Evolutionary conservation across 2,329 filamentous ascomycete genomes (phyloP).

Genomic region (Byssoonygena ceratinophila): DNA sequence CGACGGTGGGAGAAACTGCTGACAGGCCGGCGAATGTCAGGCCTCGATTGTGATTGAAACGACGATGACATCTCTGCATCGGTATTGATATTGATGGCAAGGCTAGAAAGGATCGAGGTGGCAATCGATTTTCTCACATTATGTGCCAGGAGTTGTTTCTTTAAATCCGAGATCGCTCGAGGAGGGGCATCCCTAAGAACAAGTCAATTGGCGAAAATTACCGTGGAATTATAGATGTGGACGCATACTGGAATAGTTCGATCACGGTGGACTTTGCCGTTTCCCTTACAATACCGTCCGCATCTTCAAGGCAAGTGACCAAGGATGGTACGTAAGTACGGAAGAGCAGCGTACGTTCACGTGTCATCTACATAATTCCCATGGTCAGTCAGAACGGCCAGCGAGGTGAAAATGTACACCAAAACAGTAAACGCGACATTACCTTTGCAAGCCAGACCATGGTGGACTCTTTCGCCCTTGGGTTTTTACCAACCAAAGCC

Average conservation of each 20-base stretch:
- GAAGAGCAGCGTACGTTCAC: slow-evolving; percentile 68
- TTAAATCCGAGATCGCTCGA: slow-evolving; percentile 76
- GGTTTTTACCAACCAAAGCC: slow-evolving; percentile 68
- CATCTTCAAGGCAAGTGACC: slow-evolving; percentile 80
- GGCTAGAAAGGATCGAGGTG: slow-evolving; percentile 64
- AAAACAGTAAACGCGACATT: slow-evolving; percentile 12
- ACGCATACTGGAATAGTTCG: slow-evolving; percentile 72
- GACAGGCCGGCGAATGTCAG: slow-evolving; percentile 19
- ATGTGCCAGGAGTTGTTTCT: slow-evolving; percentile 71
- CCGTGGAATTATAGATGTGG: slow-evolving; percentile 20
- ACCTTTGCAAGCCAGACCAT: slow-evolving; percentile 79
- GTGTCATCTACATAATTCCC: slow-evolving; percentile 58
- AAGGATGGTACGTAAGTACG: slow-evolving; percentile 70
- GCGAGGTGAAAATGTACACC: background rate
- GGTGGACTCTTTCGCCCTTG: slow-evolving; percentile 71
- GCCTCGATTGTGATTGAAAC: slow-evolving; percentile 17
- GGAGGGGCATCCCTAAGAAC: slow-evolving; percentile 58
- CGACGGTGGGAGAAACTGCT: slow-evolving; percentile 22
- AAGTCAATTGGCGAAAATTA: background rate
- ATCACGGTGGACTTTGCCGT: slow-evolving; percentile 73
- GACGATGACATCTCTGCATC: slow-evolving; percentile 22
- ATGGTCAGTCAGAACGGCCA: background rate
- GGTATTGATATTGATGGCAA: slow-evolving; percentile 44
- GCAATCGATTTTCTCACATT: slow-evolving; percentile 82
- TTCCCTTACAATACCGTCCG: slow-evolving; percentile 77